Evolutionary conservation across 176 grass and related monocot species (phyloP).

Genomic region (Oryza meyeriana): DNA sequence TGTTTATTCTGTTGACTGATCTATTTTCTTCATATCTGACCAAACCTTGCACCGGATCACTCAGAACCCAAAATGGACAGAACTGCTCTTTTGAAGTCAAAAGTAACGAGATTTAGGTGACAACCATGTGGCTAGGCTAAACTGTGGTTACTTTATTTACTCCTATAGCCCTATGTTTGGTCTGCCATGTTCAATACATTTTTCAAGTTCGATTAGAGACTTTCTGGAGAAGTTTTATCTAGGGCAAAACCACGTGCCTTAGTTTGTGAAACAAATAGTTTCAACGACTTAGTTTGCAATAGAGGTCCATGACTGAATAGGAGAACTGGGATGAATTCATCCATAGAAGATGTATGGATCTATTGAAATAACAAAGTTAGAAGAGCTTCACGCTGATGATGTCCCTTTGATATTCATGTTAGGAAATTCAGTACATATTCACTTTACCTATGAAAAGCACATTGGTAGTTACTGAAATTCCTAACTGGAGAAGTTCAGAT

Average conservation of each 20-base stretch:
- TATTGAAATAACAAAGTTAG: not conserved
- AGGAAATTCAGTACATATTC: too few relatives aligned
- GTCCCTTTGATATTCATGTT: not conserved
- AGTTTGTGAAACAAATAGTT: not conserved
- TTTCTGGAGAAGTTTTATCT: conserved; percentile 7
- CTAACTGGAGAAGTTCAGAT: not conserved
- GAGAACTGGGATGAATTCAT: not conserved
- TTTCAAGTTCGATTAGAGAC: not conserved
- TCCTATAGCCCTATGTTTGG: conserved; percentile 4
- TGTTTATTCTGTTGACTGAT: not conserved
- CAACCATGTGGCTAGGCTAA: not conserved
- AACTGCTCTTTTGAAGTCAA: conserved; percentile 20
- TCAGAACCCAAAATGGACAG: conserved; percentile 6
- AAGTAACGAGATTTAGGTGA: not conserved
- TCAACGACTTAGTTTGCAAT: not conserved
- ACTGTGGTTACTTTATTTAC: not conserved
- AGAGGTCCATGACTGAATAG: not conserved
- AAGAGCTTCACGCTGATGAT: not conserved
- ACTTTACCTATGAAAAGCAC: not conserved
- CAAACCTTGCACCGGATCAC: conserved; percentile 7
- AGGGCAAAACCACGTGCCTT: not conserved
- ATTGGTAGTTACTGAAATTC: not conserved
- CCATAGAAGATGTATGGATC: not conserved
- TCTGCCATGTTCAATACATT: not conserved
- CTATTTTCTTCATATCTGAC: conserved; percentile 21